A percentile compares a stretch with the other conserved stretches of the same genome.
Conservation (phyloP, 805 yeast species). For the Wickerhamiella spandovensis region DNA sequence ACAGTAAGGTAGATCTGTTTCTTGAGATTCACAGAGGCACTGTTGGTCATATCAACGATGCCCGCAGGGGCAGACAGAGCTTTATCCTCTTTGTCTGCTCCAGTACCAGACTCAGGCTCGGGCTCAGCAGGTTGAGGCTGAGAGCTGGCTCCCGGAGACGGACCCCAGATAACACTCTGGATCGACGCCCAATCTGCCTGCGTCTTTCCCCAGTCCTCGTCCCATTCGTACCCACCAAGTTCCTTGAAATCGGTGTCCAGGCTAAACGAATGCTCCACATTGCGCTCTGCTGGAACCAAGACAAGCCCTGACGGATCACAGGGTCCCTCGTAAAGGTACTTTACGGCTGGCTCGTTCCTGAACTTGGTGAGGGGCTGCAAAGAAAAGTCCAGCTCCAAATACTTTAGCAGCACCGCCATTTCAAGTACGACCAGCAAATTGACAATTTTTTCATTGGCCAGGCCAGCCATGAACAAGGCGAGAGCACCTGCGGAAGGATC, state of each 20-base stretch:
- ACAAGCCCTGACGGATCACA: slow-evolving; percentile 28
- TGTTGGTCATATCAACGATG: slow-evolving; percentile 57
- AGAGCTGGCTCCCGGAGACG: too few relatives aligned
- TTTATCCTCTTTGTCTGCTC: background rate
- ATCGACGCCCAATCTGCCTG: slow-evolving; percentile 13
- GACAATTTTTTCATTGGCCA: slow-evolving; percentile 49
- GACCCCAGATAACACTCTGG: background rate
- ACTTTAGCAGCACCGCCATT: slow-evolving; percentile 19
- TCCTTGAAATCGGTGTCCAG: background rate
- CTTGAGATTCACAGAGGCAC: slow-evolving; percentile 49
- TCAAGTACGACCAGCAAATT: slow-evolving; percentile 44
- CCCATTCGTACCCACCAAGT: background rate
- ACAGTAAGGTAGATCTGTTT: slow-evolving; percentile 68
- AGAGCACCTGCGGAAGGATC: background rate
- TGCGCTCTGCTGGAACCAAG: slow-evolving; percentile 9
- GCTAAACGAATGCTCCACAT: background rate
- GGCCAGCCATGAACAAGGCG: slow-evolving; percentile 38
- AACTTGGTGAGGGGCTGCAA: background rate
- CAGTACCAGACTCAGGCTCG: too few relatives aligned
- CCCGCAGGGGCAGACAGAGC: too few relatives aligned
- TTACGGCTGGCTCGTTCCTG: background rate
- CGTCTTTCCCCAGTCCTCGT: background rate
- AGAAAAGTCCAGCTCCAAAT: slow-evolving; percentile 5
- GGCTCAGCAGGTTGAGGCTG: too few relatives aligned
- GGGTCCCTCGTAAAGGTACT: background rate